Evolutionary conservation across 169 alveolate genomes (phyloP).

Genomic region (Eimeria zaria): DNA sequence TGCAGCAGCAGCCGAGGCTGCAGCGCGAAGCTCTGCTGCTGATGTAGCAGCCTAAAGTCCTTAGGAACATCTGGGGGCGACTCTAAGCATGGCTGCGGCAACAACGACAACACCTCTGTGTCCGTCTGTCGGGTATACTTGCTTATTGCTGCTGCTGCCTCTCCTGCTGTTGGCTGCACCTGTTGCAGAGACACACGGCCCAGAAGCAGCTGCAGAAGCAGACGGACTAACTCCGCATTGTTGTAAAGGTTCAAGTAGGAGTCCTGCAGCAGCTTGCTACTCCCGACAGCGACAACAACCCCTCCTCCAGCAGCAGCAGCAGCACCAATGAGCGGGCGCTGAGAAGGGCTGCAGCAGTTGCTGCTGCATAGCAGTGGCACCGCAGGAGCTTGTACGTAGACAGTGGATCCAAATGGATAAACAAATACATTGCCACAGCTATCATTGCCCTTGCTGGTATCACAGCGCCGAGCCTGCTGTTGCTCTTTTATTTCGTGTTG

Average conservation of each 20-base stretch:
- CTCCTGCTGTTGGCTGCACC: slow-evolving; percentile 49
- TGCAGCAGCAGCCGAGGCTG: slow-evolving; percentile 28
- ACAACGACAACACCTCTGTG: slow-evolving; percentile 22
- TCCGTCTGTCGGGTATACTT: slow-evolving; percentile 43
- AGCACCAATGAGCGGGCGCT: slow-evolving; percentile 41
- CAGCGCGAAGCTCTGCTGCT: slow-evolving; percentile 47
- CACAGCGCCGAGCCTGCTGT: not conserved
- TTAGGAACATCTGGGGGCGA: slow-evolving; percentile 42
- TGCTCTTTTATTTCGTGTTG: slow-evolving; percentile 7
- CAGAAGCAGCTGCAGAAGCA: slow-evolving; percentile 39
- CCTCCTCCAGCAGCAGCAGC: slow-evolving; percentile 72
- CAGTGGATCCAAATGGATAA: slow-evolving; percentile 45
- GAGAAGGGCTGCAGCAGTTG: slow-evolving; percentile 50
- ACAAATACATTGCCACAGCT: not conserved
- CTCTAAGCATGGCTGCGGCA: slow-evolving; percentile 60
- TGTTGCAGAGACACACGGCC: slow-evolving; percentile 26
- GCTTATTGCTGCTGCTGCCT: slow-evolving; percentile 54
- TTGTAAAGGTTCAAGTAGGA: slow-evolving; percentile 21
- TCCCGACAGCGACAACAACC: slow-evolving; percentile 45
- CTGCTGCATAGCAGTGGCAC: slow-evolving; percentile 60
- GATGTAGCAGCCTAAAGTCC: slow-evolving; percentile 53
- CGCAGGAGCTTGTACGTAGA: slow-evolving; percentile 42
- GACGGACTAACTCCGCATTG: slow-evolving; percentile 8
- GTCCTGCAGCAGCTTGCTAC: slow-evolving; percentile 61
- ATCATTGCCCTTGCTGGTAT: not conserved